A percentile compares a stretch with the other conserved stretches of the same genome.
Evolutionary conservation across 2,329 filamentous ascomycete species (phyloP).

Genomic region (Aspergillus clavatus): DNA sequence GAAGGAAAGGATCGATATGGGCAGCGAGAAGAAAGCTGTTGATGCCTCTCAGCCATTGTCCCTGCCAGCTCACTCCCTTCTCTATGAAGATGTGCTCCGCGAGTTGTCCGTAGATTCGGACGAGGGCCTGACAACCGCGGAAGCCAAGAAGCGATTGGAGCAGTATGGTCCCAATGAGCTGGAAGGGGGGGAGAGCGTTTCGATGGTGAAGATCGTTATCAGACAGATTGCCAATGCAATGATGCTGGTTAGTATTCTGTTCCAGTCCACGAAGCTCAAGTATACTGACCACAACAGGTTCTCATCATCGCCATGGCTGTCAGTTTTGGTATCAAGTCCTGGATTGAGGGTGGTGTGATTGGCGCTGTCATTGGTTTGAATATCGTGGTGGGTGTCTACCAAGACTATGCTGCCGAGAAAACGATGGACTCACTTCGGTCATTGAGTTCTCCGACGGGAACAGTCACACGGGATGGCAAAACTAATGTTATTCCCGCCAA

Average conservation of each 20-base stretch:
- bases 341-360: conserved; percentile 57
- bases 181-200: conserved; percentile 60
- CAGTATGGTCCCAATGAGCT: conserved; percentile 61
- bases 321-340: conserved; percentile 53
- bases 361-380: conserved; percentile 56
- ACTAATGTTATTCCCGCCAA: conserved; percentile 50
- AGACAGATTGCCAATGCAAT: conserved; percentile 65
- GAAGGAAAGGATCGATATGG: conserved; percentile 2
- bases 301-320: conserved; percentile 71
- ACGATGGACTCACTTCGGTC: conserved; percentile 57
- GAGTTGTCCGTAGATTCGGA: conserved; percentile 54
- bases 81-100: conserved; percentile 48
- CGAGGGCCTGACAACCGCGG: conserved; percentile 53
- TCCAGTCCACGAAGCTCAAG: background rate
- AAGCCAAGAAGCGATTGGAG: conserved; percentile 53
- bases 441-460: conserved; percentile 54
- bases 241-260: conserved; percentile 51
- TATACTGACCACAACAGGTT: conserved; percentile 49
- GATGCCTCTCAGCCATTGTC: conserved; percentile 50
- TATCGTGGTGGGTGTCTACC: conserved; percentile 56
- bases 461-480: conserved; percentile 55
- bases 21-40: conserved; percentile 6
- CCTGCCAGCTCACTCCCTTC: conserved; percentile 59
- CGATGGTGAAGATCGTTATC: conserved; percentile 64
- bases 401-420: conserved; percentile 59